Conservation (phyloP, 805 yeast genomes). For the Metschnikowia picachoensis region DNA sequence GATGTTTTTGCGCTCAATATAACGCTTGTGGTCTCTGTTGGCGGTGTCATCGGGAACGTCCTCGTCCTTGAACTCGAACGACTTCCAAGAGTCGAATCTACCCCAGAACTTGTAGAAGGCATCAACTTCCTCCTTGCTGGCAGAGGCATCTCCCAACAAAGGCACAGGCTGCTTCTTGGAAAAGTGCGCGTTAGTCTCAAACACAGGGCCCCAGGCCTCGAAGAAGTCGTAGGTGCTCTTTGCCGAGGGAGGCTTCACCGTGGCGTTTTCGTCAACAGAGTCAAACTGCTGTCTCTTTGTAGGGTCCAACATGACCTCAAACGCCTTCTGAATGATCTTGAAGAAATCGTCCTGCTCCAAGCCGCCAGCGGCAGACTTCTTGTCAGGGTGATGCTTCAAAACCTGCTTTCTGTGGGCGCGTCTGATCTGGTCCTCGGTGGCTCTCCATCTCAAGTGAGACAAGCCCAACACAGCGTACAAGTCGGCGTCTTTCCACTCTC, state of each 20-base stretch:
- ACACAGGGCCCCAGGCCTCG: constrained; percentile 90
- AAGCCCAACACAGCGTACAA: constrained; percentile 95
- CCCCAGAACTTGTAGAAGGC: constrained; percentile 88
- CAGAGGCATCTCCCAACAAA: constrained; percentile 59
- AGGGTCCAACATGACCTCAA: constrained; percentile 83
- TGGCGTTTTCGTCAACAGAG: constrained; percentile 88
- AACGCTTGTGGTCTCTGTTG: constrained; percentile 98
- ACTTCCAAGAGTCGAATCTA: constrained; percentile 96
- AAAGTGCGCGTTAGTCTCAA: constrained; percentile 86
- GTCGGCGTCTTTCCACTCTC: constrained; percentile 97
- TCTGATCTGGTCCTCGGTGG: constrained; percentile 89
- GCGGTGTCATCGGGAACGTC: constrained; percentile 99
- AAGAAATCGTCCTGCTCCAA: constrained; percentile 94
- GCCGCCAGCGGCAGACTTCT: constrained; percentile 87
- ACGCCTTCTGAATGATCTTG: constrained; percentile 96
- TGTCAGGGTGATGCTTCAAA: constrained; percentile 96
- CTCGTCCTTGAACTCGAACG: constrained; percentile 96
- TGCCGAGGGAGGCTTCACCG: constrained; percentile 72
- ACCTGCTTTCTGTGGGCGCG: constrained; percentile 97
- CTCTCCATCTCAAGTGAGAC: constrained; percentile 84
- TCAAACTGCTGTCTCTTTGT: constrained; percentile 88
- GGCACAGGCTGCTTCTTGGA: constrained; percentile 92
- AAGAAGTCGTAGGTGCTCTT: constrained; percentile 74
- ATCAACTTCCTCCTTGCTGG: constrained; percentile 79
- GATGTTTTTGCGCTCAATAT: constrained; percentile 94